These are phyloP conservation scores for Coprinopsis cinerea DNA, from an alignment of 768 basidiomycete genomes.

Conservation along the genomic window DNA sequence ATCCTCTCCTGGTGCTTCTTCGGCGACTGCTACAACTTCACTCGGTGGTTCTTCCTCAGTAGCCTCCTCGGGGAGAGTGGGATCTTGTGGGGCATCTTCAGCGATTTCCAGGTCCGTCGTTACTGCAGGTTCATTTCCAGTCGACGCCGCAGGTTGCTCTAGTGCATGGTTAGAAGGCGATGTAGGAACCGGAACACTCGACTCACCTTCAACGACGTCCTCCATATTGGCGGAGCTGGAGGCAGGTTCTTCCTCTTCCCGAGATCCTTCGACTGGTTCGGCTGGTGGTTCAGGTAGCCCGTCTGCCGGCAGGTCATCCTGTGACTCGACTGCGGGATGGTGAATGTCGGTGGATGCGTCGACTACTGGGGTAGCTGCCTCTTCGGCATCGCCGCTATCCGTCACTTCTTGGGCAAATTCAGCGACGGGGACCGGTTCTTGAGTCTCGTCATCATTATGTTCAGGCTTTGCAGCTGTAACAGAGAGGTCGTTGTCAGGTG, in stretches of 20 bases:
- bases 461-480: conserved; percentile 3
- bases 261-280: background rate
- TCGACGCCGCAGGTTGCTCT: background rate
- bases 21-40: background rate
- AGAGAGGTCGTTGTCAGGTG: too few relatives aligned
- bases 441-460: conserved; percentile 1
- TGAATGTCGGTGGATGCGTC: conserved; percentile 4
- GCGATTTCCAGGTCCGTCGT: background rate
- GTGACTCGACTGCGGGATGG: background rate
- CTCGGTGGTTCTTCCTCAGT: background rate
- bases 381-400: conserved; percentile 6
- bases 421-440: background rate
- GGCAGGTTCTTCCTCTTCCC: background rate
- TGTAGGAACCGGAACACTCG: background rate
- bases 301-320: background rate
- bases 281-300: background rate
- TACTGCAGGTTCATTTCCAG: background rate
- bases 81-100: background rate
- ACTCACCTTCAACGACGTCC: background rate
- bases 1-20: background rate
- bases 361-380: background rate
- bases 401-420: too few relatives aligned
- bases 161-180: background rate
- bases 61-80: background rate
- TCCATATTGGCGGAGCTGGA: background rate